A percentile compares a stretch with the other conserved stretches of the same genome.
phyloP scores from a whole-genome alignment of 1,284 basidiomycete genomes.

The Pseudozyma thailandica region DNA sequence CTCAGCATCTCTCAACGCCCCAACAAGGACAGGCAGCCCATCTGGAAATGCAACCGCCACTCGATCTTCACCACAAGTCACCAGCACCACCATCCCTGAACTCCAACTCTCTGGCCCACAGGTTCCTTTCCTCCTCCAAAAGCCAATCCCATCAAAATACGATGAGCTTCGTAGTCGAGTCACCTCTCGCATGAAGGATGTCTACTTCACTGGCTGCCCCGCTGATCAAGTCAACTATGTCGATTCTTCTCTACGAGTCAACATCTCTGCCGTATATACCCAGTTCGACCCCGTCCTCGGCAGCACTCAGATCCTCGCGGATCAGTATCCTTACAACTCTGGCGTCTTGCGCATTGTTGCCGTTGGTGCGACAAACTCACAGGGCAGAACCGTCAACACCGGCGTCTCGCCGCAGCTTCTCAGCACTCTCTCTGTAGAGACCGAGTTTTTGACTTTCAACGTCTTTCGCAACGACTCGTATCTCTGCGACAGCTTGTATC shows the following conservation, averaged over 20 bases:
- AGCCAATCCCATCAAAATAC: constrained; percentile 33
- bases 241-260: constrained; percentile 52
- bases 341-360: constrained; percentile 56
- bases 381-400: constrained; percentile 44
- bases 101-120: constrained; percentile 39
- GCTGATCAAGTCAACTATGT: constrained; percentile 39
- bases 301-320: constrained; percentile 18
- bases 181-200: constrained; percentile 41
- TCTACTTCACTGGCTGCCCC: constrained; percentile 54
- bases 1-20: constrained; percentile 45
- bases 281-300: constrained; percentile 51
- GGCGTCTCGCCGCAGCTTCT: constrained; percentile 31
- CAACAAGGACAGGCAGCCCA: constrained; percentile 14
- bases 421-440: constrained; percentile 52
- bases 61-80: constrained; percentile 18
- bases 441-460: constrained; percentile 56
- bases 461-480: constrained; percentile 58
- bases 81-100: constrained; percentile 44
- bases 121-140: constrained; percentile 46
- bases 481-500: constrained; percentile 60
- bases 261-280: constrained; percentile 62
- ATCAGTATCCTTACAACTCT: constrained; percentile 17
- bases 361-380: constrained; percentile 46
- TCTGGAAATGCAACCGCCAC: constrained; percentile 15
- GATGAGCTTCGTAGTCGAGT: constrained; percentile 21